A percentile compares a stretch with the other conserved stretches of the same genome.
Conservation (phyloP, 495 filamentous ascomycete species). For the Hypoxylon subgilvum region DNA sequence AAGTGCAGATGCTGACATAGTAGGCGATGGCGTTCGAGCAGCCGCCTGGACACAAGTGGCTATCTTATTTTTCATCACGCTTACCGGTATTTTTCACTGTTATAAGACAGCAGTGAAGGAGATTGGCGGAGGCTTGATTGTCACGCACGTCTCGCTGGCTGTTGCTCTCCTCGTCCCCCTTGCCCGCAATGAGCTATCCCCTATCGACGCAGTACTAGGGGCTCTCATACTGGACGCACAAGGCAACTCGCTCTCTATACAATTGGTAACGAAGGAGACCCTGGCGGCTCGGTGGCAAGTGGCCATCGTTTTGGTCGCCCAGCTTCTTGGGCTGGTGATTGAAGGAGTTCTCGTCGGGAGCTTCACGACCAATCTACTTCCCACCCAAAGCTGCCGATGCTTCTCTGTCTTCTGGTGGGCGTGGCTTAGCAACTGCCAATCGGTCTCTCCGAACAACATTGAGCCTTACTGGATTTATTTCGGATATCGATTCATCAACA, state of each 20-base stretch:
- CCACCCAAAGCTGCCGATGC: slow-evolving; percentile 17
- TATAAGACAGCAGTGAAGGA: slow-evolving; percentile 33
- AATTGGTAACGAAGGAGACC: slow-evolving; percentile 31
- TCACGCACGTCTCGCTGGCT: slow-evolving; percentile 35
- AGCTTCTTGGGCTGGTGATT: slow-evolving; percentile 30
- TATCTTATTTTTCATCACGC: slow-evolving; percentile 23
- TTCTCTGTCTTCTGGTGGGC: slow-evolving; percentile 40
- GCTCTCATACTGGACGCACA: slow-evolving; percentile 37
- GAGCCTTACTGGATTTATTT: slow-evolving; percentile 34
- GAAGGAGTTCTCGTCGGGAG: slow-evolving; percentile 26
- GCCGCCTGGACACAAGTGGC: slow-evolving; percentile 33
- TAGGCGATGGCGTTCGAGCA: slow-evolving; percentile 34
- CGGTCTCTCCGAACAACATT: slow-evolving; percentile 8
- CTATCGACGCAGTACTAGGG: slow-evolving; percentile 34
- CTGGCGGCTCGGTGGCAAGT: slow-evolving; percentile 38
- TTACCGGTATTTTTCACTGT: slow-evolving; percentile 23
- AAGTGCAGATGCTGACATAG: slow-evolving; percentile 36
- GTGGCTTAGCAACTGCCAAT: slow-evolving; percentile 30
- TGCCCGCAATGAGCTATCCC: slow-evolving; percentile 24
- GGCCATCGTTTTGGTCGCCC: slow-evolving; percentile 10
- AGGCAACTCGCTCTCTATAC: slow-evolving; percentile 27
- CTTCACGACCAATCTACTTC: slow-evolving; percentile 15
- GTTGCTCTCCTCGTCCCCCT: slow-evolving; percentile 34
- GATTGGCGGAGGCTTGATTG: slow-evolving; percentile 27
- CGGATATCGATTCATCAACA: slow-evolving; percentile 27